Conservation (phyloP, 768 basidiomycete species). For the Boletellus ananas region DNA sequence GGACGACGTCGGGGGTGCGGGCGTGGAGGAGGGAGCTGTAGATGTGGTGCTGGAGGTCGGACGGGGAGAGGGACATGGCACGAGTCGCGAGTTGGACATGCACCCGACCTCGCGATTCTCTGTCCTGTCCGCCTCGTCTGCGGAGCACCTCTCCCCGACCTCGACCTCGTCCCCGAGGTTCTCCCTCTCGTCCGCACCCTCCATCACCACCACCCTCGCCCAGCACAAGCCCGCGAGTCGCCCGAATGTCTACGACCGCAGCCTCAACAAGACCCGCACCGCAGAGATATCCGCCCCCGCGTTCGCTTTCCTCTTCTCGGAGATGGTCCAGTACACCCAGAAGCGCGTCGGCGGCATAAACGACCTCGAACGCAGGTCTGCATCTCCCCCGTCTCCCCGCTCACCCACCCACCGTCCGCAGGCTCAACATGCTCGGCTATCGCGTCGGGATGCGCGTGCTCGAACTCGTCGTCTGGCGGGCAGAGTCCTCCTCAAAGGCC, state of each 20-base stretch:
- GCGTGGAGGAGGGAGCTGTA: constrained; percentile 70
- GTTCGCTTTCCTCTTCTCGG: constrained; percentile 88
- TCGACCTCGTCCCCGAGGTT: constrained; percentile 58
- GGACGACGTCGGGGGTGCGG: constrained; percentile 72
- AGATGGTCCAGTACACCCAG: constrained; percentile 94
- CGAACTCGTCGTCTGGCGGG: constrained; percentile 80
- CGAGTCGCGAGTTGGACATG: constrained; percentile 31
- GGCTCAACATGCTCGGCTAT: constrained; percentile 90
- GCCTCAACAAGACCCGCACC: constrained; percentile 80
- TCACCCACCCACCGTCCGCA: constrained; percentile 28
- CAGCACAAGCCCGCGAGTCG: constrained; percentile 40
- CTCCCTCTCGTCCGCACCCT: constrained; percentile 57
- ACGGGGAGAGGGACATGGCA: constrained; percentile 40
- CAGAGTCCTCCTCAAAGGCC: constrained; percentile 75
- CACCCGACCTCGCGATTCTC: constrained; percentile 64
- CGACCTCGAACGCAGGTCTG: constrained; percentile 89
- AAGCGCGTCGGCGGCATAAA: constrained; percentile 92
- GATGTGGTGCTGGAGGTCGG: constrained; percentile 68
- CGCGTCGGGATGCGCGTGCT: constrained; percentile 85
- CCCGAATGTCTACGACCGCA: constrained; percentile 85
- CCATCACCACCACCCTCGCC: constrained; percentile 41
- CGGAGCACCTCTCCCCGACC: constrained; percentile 51
- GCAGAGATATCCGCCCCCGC: constrained; percentile 81
- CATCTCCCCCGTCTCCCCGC: neutral
- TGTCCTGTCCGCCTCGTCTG: constrained; percentile 53